Evolutionary conservation across 2,329 filamentous ascomycete genomes (phyloP).

Genomic region (Exophiala sp.): DNA sequence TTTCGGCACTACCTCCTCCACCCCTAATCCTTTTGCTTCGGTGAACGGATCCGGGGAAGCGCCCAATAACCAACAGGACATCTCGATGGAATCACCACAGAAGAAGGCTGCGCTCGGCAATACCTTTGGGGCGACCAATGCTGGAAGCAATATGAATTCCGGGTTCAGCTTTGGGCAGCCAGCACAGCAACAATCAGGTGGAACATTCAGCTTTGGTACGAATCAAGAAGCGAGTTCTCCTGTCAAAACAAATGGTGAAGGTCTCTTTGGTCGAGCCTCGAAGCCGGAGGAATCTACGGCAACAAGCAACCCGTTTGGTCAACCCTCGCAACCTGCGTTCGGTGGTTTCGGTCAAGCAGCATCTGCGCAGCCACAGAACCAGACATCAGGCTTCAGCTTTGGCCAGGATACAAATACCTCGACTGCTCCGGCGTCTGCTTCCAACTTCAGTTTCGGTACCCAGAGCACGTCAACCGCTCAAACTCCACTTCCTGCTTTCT

Average conservation of each 20-base stretch:
- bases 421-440: neutral
- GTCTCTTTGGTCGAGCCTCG: slow-evolving; percentile 13
- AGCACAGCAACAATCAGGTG: slow-evolving; percentile 11
- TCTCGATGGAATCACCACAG: slow-evolving; percentile 26
- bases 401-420: slow-evolving; percentile 6
- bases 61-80: slow-evolving; percentile 12
- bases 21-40: slow-evolving; percentile 26
- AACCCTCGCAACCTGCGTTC: slow-evolving; percentile 17
- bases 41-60: slow-evolving; percentile 19
- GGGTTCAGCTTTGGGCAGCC: slow-evolving; percentile 24
- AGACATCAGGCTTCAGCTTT: slow-evolving; percentile 16
- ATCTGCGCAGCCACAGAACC: slow-evolving; percentile 6
- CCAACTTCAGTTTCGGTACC: slow-evolving; percentile 13
- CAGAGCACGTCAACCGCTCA: slow-evolving; percentile 15
- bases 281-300: slow-evolving; percentile 9
- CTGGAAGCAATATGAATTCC: slow-evolving; percentile 4
- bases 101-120: slow-evolving; percentile 19
- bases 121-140: slow-evolving; percentile 16
- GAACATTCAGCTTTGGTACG: slow-evolving; percentile 10
- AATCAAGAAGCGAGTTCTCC: slow-evolving; percentile 5
- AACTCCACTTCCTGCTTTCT: slow-evolving; percentile 12
- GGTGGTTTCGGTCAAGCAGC: slow-evolving; percentile 18
- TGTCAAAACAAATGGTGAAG: slow-evolving; percentile 5
- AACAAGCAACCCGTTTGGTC: slow-evolving; percentile 16
- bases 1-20: slow-evolving; percentile 15